Base-by-base conservation (phyloP, 345 rosid genomes). In the Cochlearia excelsa region DNA sequence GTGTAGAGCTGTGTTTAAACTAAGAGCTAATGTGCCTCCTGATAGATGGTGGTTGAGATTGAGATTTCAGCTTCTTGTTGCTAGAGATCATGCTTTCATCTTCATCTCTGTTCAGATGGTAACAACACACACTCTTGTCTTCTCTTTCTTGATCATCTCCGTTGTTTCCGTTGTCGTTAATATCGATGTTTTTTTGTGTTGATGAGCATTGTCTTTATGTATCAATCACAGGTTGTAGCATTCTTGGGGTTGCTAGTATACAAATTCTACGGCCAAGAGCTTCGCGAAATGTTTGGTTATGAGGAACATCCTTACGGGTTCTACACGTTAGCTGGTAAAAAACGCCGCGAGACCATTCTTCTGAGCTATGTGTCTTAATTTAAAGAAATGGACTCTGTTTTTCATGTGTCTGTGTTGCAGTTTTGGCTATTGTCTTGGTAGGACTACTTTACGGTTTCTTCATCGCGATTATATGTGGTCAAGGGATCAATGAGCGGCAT, bases 21-120 rank as follows among this genome's bases (percentile, higher is more conserved):
- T 94, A 66, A 84, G 99, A 54, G 95, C 96, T 54, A 90, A 94
- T 78, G 90, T 87, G 40, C 99, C 99, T 49, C 72, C 97, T 63
- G 97, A 94, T 61, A 84, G 99, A 67, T 94, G 99, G 99, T 87
- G 99, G 99, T 72, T 90, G 79, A 87, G 97, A 76, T 72, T 94
- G 87, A 90, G 92, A 77, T 94, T 94, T 73, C 96, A 90, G 84
- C 78, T 94, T 66, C 85, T 94, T 31, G 99, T 94, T 76, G 99
- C 93, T 41, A 82, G 97, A 71, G 97, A 94, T 72, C 97, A 94
- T 47, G 88, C 89, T 0, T 73, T 94, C 75, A 85, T 94, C 73
- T 94, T 94, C 76, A 78, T 94, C 46, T 69, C 90, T 59, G 96
- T 90, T 74, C 97, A 94, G 79, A 81, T 94, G 97, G 99, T 90